Evolutionary conservation across 176 grass and related monocot species (phyloP).

Genomic region (Oryza australiensis): DNA sequence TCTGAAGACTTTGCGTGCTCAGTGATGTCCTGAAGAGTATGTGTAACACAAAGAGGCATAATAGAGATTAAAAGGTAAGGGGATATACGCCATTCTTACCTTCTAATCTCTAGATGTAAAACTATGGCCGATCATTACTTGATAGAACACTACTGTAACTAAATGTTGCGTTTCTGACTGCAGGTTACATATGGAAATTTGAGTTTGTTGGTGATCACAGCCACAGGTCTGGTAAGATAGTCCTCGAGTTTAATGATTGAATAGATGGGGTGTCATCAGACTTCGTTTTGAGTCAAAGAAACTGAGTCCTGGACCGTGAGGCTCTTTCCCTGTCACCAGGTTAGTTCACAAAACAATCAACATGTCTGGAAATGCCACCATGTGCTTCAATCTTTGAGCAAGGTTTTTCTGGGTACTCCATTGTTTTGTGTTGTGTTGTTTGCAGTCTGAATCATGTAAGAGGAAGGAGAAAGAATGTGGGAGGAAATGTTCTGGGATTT

Average conservation of each 20-base stretch:
- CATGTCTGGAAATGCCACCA: background rate
- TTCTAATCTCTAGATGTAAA: background rate
- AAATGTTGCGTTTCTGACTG: background rate
- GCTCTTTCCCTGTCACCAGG: slow-evolving; percentile 22
- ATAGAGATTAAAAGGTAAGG: too few relatives aligned
- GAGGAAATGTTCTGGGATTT: slow-evolving; percentile 23
- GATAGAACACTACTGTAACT: background rate
- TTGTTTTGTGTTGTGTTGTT: slow-evolving; percentile 4
- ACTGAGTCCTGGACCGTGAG: slow-evolving; percentile 20
- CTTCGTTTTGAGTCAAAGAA: slow-evolving; percentile 35
- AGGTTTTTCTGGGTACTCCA: background rate
- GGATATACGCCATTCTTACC: too few relatives aligned
- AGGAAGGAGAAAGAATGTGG: slow-evolving; percentile 28
- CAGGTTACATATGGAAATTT: slow-evolving; percentile 40
- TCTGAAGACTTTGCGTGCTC: slow-evolving; percentile 23
- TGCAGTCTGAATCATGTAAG: slow-evolving; percentile 29
- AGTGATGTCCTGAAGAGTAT: slow-evolving; percentile 38
- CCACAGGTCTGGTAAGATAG: slow-evolving; percentile 22
- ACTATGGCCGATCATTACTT: background rate
- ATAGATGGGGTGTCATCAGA: slow-evolving; percentile 32
- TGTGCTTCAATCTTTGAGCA: background rate
- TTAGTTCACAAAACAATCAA: background rate
- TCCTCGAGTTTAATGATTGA: slow-evolving; percentile 41
- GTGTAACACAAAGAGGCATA: slow-evolving; percentile 27
- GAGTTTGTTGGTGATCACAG: slow-evolving; percentile 43